Evolutionary conservation across 768 basidiomycete genomes (phyloP).

Genomic region (Leucocoprinus sp.): DNA sequence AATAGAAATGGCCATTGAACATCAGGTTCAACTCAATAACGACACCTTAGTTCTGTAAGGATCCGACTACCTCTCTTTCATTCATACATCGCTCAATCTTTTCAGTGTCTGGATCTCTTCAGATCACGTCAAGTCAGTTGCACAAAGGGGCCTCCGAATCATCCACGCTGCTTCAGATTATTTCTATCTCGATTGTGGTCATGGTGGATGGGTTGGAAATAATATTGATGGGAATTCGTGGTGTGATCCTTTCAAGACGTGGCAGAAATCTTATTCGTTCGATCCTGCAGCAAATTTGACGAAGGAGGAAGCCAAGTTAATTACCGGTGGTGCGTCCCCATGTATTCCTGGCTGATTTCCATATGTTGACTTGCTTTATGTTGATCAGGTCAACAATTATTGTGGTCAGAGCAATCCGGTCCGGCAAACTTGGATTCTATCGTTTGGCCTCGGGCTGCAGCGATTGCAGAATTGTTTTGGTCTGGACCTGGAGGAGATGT

Average conservation of each 20-base stretch:
- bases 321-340: slow-evolving; percentile 64
- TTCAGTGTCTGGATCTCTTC: slow-evolving; percentile 67
- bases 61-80: not conserved
- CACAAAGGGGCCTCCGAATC: slow-evolving; percentile 47
- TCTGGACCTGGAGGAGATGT: slow-evolving; percentile 43
- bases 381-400: slow-evolving; percentile 45
- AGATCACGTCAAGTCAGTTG: slow-evolving; percentile 46
- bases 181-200: slow-evolving; percentile 79
- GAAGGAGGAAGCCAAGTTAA: slow-evolving; percentile 37
- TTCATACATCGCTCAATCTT: not conserved
- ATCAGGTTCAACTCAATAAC: slow-evolving; percentile 35
- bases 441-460: slow-evolving; percentile 65
- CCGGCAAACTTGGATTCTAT: slow-evolving; percentile 58
- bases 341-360: not conserved
- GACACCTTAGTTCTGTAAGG: slow-evolving; percentile 47
- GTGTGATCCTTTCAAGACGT: slow-evolving; percentile 78
- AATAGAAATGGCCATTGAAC: slow-evolving; percentile 59
- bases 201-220: slow-evolving; percentile 61
- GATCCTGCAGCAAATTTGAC: slow-evolving; percentile 59
- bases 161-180: slow-evolving; percentile 69
- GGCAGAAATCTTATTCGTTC: slow-evolving; percentile 72
- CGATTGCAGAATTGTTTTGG: slow-evolving; percentile 72
- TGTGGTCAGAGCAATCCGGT: slow-evolving; percentile 71
- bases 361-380: not conserved
- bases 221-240: slow-evolving; percentile 45